A percentile compares a stretch with the other conserved stretches of the same genome.
Conservation (phyloP, 345 rosid genomes). For the Kernera saxatilis region DNA sequence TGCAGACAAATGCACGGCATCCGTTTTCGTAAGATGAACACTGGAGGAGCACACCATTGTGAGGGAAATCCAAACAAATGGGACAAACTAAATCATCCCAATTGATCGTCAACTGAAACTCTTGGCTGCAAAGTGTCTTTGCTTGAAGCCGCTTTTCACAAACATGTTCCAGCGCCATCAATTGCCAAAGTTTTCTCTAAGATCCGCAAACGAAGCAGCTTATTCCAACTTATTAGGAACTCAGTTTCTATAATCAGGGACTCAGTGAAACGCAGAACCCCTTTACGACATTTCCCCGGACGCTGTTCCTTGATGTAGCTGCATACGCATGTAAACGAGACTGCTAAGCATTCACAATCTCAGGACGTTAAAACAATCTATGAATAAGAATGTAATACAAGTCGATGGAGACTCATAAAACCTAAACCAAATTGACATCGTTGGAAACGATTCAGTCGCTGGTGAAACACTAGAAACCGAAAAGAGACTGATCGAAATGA, state of each 20-base stretch:
- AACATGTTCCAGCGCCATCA: slow-evolving; percentile 43
- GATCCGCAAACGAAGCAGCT: slow-evolving; percentile 20
- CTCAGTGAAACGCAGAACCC: not conserved
- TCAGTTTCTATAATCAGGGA: not conserved
- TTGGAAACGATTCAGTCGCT: not conserved
- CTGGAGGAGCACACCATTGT: slow-evolving; percentile 78
- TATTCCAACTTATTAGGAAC: not conserved
- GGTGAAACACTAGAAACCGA: not conserved
- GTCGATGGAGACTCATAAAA: not conserved
- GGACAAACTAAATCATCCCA: slow-evolving; percentile 87
- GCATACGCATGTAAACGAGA: slow-evolving; percentile 5
- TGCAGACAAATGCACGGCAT: slow-evolving; percentile 81
- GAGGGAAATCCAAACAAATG: slow-evolving; percentile 91
- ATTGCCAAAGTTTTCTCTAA: slow-evolving; percentile 7
- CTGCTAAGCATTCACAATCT: not conserved
- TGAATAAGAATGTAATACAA: not conserved
- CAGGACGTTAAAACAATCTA: not conserved
- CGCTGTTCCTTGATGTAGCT: not conserved
- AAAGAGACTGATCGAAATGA: not conserved
- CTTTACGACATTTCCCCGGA: not conserved
- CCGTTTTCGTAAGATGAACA: slow-evolving; percentile 82
- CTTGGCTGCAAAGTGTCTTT: slow-evolving; percentile 33
- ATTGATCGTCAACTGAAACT: slow-evolving; percentile 45
- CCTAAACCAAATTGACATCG: not conserved
- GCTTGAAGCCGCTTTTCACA: slow-evolving; percentile 30